Evolutionary conservation across 2,329 filamentous ascomycete species (phyloP).

Genomic region (Chrysoporthe deuterocubensis): DNA sequence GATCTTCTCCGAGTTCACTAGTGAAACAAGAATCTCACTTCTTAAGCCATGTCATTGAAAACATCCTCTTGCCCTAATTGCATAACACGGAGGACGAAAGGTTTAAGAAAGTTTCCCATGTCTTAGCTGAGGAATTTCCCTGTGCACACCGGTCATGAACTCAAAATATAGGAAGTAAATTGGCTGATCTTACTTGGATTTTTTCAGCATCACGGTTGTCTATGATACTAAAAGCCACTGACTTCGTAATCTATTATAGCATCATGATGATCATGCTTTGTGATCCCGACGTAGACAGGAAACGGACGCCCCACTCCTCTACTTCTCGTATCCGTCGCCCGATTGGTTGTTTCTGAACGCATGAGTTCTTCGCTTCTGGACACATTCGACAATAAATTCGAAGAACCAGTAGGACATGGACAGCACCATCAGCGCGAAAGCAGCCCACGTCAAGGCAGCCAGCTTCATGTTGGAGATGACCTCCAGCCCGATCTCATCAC

Average conservation of each 20-base stretch:
- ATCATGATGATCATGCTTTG: neutral
- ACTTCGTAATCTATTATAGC: neutral
- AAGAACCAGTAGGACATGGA: constrained; percentile 27
- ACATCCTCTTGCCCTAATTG: neutral
- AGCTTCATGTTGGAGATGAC: constrained; percentile 50
- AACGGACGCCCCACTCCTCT: neutral
- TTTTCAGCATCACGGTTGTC: neutral
- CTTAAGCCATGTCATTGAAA: too few relatives aligned
- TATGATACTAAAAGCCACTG: too few relatives aligned
- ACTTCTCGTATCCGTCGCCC: neutral
- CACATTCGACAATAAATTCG: constrained; percentile 23
- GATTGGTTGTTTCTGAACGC: constrained; percentile 1
- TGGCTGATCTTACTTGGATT: neutral
- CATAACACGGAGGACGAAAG: neutral
- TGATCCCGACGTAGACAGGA: neutral
- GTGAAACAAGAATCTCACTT: too few relatives aligned
- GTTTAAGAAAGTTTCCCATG: neutral
- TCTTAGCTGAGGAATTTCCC: neutral
- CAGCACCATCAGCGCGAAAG: constrained; percentile 49
- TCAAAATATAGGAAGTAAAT: neutral
- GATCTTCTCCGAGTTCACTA: too few relatives aligned
- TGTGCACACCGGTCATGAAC: neutral
- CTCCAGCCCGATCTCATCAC: constrained; percentile 49
- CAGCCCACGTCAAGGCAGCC: constrained; percentile 50
- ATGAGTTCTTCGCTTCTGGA: constrained; percentile 5